Evolutionary conservation across 177 flowering plant species (phyloP).

Genomic region (Vitis hybrid): DNA sequence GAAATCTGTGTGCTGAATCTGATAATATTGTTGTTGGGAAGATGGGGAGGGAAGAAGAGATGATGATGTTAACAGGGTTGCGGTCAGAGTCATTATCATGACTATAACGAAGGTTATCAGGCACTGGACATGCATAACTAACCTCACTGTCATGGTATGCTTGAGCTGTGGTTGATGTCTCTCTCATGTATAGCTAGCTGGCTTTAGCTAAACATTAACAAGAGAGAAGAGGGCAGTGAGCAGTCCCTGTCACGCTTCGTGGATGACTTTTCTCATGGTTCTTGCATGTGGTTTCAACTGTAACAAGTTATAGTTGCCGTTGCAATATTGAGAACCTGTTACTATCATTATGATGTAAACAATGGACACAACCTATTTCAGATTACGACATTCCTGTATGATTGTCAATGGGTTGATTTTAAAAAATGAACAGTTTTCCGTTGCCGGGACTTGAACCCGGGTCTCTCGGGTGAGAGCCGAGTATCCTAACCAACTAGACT

Average conservation of each 20-base stretch:
- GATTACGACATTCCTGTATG: no score
- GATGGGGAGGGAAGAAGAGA: neutral
- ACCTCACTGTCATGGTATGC: conserved; percentile 1
- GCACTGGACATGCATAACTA: conserved; percentile 6
- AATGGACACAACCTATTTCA: no score
- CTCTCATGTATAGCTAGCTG: no score
- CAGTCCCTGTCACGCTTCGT: conserved; percentile 8
- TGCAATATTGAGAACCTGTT: neutral
- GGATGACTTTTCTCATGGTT: conserved; percentile 15
- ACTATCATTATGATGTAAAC: no score
- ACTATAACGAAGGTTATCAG: neutral
- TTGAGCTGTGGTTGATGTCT: no score
- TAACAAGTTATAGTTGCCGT: neutral
- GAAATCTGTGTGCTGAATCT: neutral
- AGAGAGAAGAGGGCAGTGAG: neutral
- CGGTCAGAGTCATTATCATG: neutral
- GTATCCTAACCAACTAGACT: neutral
- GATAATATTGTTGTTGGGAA: neutral
- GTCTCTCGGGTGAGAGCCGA: conserved; percentile 70
- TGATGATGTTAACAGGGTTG: neutral
- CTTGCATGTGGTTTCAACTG: conserved; percentile 16
- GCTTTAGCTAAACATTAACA: no score
- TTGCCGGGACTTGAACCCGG: conserved; percentile 70
- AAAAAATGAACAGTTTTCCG: neutral
- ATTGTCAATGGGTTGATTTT: no score